A percentile compares a stretch with the other conserved stretches of the same genome.
Conservation (phyloP, 768 basidiomycete genomes). For the Pholiota molesta region DNA sequence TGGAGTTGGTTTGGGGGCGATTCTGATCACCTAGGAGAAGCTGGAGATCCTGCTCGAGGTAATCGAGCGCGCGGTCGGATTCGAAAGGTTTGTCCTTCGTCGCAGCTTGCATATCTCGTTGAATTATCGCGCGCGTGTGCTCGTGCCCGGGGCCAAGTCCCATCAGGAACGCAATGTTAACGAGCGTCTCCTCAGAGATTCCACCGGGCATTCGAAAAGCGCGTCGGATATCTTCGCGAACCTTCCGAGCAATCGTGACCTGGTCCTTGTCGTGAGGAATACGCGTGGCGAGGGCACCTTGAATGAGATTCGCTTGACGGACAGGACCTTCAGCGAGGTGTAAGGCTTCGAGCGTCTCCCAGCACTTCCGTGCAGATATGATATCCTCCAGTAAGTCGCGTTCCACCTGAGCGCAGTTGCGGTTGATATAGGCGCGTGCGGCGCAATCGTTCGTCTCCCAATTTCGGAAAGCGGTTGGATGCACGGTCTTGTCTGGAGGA, state of each 20-base stretch:
- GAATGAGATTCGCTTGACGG: background rate
- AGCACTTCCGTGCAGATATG: background rate
- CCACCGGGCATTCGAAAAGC: constrained; percentile 9
- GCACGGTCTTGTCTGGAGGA: background rate
- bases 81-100: constrained; percentile 13
- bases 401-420: background rate
- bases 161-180: constrained; percentile 1
- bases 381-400: background rate
- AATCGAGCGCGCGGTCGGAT: background rate
- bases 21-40: background rate
- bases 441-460: background rate
- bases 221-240: background rate
- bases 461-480: background rate
- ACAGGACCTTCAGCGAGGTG: constrained; percentile 5
- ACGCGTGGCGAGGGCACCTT: background rate
- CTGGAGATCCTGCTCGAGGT: constrained; percentile 12
- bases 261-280: too few relatives aligned
- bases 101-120: constrained; percentile 12
- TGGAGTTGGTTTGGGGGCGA: background rate
- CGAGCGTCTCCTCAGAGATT: constrained; percentile 9
- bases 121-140: constrained; percentile 12
- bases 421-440: background rate
- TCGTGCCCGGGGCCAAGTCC: constrained; percentile 4
- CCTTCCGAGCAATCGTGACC: too few relatives aligned
- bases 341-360: background rate